Evolutionary conservation across 2,329 filamentous ascomycete genomes (phyloP).

Genomic region (Huntiella abstrusa): DNA sequence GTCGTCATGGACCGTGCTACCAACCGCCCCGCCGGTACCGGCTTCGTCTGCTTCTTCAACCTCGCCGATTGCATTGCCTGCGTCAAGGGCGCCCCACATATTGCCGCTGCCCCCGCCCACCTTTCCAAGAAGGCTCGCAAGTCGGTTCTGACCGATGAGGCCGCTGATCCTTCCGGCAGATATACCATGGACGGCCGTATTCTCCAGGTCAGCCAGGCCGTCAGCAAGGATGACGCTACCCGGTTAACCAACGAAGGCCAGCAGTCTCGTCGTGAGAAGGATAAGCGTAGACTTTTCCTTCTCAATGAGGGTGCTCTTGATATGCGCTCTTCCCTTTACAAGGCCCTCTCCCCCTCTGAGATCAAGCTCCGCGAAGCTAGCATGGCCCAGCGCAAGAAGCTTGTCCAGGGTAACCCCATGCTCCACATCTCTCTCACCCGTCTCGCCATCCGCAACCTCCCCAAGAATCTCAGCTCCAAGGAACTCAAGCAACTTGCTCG

Average conservation of each 20-base stretch:
- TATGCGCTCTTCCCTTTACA: slow-evolving; percentile 57
- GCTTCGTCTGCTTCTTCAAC: slow-evolving; percentile 83
- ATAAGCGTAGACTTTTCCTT: slow-evolving; percentile 79
- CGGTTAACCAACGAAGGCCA: slow-evolving; percentile 54
- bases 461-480: slow-evolving; percentile 64
- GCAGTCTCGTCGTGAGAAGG: slow-evolving; percentile 47
- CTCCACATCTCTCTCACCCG: slow-evolving; percentile 79
- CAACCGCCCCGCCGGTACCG: slow-evolving; percentile 75
- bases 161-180: slow-evolving; percentile 57
- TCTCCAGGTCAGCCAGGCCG: slow-evolving; percentile 66
- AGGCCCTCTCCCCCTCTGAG: slow-evolving; percentile 58
- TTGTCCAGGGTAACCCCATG: slow-evolving; percentile 80
- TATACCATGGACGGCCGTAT: slow-evolving; percentile 87
- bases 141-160: slow-evolving; percentile 77
- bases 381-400: slow-evolving; percentile 66
- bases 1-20: slow-evolving; percentile 76
- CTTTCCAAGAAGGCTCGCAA: slow-evolving; percentile 37
- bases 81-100: slow-evolving; percentile 53
- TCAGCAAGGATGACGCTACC: slow-evolving; percentile 63
- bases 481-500: slow-evolving; percentile 80
- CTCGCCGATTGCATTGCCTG: slow-evolving; percentile 57
- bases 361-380: slow-evolving; percentile 77
- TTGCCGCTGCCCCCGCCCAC: slow-evolving; percentile 18
- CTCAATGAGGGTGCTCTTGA: slow-evolving; percentile 72
- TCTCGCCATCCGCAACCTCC: slow-evolving; percentile 80